Conservation (phyloP, 495 filamentous ascomycete genomes). For the Penicillium pancosmium region DNA sequence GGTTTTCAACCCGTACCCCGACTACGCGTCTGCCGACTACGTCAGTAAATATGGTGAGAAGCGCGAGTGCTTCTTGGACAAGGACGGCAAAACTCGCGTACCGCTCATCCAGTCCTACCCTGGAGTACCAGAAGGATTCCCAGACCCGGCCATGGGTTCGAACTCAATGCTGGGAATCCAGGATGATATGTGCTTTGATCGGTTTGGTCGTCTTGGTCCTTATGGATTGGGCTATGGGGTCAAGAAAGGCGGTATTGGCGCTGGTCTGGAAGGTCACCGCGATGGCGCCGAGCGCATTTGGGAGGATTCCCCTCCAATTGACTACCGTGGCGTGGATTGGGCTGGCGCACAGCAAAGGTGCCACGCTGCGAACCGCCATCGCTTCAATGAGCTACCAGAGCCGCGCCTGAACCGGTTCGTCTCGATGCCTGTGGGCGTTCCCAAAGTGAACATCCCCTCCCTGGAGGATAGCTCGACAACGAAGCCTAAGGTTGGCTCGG, state of each 20-base stretch:
- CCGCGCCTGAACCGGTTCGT: constrained; percentile 48
- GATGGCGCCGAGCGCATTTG: constrained; percentile 77
- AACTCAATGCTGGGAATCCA: constrained; percentile 78
- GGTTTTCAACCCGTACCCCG: constrained; percentile 68
- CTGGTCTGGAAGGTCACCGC: constrained; percentile 76
- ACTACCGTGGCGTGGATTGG: constrained; percentile 76
- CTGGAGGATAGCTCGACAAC: constrained; percentile 16
- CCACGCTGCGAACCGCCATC: constrained; percentile 65
- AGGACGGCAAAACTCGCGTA: constrained; percentile 58
- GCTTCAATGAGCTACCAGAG: constrained; percentile 59
- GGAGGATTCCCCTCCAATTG: constrained; percentile 66
- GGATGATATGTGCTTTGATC: constrained; percentile 91
- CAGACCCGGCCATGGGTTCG: constrained; percentile 78
- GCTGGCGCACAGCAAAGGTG: constrained; percentile 73
- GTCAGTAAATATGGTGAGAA: constrained; percentile 61
- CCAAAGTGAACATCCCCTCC: constrained; percentile 18
- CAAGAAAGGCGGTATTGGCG: constrained; percentile 76
- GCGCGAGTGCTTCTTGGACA: constrained; percentile 76
- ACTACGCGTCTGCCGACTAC: constrained; percentile 64
- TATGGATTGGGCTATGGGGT: constrained; percentile 87
- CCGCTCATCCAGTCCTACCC: constrained; percentile 70
- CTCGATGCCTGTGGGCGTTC: constrained; percentile 45
- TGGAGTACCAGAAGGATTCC: constrained; percentile 79
- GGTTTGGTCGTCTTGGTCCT: constrained; percentile 83
- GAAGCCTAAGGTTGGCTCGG: constrained; percentile 22